These are phyloP conservation scores for Echinosophora koreensis DNA, from an alignment of 306 rosid genomes.

Conservation along the genomic window DNA sequence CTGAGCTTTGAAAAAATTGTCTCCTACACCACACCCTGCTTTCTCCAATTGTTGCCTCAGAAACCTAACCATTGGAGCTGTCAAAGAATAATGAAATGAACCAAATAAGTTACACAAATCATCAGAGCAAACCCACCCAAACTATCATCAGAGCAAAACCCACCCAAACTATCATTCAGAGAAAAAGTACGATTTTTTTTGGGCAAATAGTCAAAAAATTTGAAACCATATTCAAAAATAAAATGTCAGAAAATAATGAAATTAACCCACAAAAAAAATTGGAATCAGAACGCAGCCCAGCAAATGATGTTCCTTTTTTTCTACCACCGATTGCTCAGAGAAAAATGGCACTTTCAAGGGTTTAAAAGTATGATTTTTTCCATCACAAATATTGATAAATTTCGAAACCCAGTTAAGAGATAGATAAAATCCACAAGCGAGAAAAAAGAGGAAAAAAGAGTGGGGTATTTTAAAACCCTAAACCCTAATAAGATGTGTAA, in stretches of 20 bases:
- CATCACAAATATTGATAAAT: background rate
- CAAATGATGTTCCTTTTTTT: background rate
- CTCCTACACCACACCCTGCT: conserved; percentile 66
- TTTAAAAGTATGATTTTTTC: background rate
- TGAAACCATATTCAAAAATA: background rate
- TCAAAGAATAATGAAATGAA: conserved; percentile 24
- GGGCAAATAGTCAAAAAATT: background rate
- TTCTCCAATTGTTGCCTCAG: conserved; percentile 68
- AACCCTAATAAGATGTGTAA: background rate
- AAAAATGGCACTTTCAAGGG: background rate
- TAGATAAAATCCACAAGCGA: background rate
- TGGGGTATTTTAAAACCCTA: background rate
- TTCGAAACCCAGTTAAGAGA: background rate
- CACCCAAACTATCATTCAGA: background rate
- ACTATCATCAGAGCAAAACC: background rate
- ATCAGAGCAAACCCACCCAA: background rate
- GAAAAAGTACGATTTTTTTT: too few relatives aligned
- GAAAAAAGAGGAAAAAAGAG: background rate
- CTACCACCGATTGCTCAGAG: background rate
- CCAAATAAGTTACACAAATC: background rate
- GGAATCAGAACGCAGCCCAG: background rate
- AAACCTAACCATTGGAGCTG: conserved; percentile 74
- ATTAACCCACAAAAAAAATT: background rate
- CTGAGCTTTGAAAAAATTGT: conserved; percentile 61
- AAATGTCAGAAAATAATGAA: conserved; percentile 4